Conservation (phyloP, 306 rosid species). For the Vigna hirtella region DNA sequence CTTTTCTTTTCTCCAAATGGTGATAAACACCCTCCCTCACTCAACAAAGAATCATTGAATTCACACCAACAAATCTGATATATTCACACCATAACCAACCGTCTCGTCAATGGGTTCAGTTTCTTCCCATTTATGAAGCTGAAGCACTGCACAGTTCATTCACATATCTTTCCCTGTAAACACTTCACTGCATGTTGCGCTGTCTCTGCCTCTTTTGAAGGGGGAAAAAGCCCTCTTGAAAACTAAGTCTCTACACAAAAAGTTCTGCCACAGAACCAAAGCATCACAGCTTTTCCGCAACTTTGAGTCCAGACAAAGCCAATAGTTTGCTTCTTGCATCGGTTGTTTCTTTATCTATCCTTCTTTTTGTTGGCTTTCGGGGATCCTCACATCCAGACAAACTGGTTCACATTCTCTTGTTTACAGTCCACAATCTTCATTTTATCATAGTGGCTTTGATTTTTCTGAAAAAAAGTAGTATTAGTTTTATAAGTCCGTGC, state of each 20-base stretch:
- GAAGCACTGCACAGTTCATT: not conserved
- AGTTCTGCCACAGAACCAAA: slow-evolving; percentile 39
- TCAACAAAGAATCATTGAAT: slow-evolving; percentile 73
- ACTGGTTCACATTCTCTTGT: slow-evolving; percentile 60
- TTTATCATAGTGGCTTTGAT: slow-evolving; percentile 11
- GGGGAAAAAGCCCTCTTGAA: slow-evolving; percentile 30
- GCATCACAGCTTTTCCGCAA: slow-evolving; percentile 46
- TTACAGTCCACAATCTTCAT: slow-evolving; percentile 41
- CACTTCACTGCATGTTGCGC: slow-evolving; percentile 25
- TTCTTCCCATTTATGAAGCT: slow-evolving; percentile 61
- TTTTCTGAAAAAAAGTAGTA: slow-evolving; percentile 32
- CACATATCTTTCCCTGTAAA: slow-evolving; percentile 37
- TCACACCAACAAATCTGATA: slow-evolving; percentile 62
- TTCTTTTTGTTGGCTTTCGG: slow-evolving; percentile 49
- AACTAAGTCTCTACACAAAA: slow-evolving; percentile 11
- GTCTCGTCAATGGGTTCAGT: slow-evolving; percentile 42
- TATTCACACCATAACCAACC: slow-evolving; percentile 61
- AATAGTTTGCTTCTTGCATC: slow-evolving; percentile 52
- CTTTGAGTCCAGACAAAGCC: slow-evolving; percentile 47
- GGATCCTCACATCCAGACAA: slow-evolving; percentile 55
- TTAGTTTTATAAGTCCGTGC: not conserved
- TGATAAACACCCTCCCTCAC: slow-evolving; percentile 46
- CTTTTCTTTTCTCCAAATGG: not conserved
- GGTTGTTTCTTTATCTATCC: slow-evolving; percentile 48
- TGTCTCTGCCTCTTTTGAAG: slow-evolving; percentile 37